Evolutionary conservation across 202 grass and related monocot genomes (phyloP), one percentile per base, ranked within the genome.

Genomic region (Schoenoplectus triqueter): DNA sequence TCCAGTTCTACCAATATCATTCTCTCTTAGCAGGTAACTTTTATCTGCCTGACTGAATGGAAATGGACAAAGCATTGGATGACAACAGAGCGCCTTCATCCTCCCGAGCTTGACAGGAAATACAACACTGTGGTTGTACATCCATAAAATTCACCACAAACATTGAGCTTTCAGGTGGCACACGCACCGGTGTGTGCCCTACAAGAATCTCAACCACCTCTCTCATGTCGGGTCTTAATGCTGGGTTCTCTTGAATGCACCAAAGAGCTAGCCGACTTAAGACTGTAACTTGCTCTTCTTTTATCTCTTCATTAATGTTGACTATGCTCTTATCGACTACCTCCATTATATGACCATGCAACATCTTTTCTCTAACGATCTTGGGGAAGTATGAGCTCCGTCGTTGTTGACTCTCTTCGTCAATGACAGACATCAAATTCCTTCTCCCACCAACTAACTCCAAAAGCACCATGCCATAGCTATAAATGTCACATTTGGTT

Each of bases 121-220:
- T 47, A 47, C 45, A 4, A 47, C 4, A 47, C 45, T 47, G 45
- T 6, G 45, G 45, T 6, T 47, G 4, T 4, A 6, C 5, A 47
- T 47, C 45, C 75, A 47, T 4, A 47, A 47, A 47, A 6, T 47
- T 47, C 45, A 47, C 45, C 45, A 47, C 45, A 47, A 4, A 78
- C 31, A 65, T 45, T n/a, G n/a, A 80, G 64, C 65, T 87, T 51
- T 85, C 85, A 50, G 89, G 89, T 55, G 85, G 73, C 73, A 69
- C 4, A 14, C 87, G 84, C 4, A 86, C 89, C 11, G 41, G 8
- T 14, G 84, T 69, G 39, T 83, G 68, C 7, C 92, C 83, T 81
- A 91, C 92, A 15, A 94, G 85, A 89, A 91, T 94, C 42, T 91
- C 87, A 19, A 94, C 78, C 3, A 93, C 89, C 31, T 80, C 39